phyloP scores from a whole-genome alignment of 495 filamentous ascomycete genomes.

The Xylaria cubensis region DNA sequence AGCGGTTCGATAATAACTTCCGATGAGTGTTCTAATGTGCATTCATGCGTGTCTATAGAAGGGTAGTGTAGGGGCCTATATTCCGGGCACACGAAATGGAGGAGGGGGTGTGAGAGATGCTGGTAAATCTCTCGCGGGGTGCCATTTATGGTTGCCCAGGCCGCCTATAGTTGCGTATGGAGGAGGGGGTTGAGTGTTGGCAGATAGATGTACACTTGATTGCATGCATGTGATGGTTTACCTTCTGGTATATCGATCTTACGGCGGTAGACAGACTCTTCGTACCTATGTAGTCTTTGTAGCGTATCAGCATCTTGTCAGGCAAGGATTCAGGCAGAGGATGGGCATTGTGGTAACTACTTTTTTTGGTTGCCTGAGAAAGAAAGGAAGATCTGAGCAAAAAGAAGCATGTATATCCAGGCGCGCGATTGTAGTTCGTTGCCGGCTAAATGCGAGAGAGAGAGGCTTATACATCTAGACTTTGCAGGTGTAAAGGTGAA shows the following conservation, averaged over 20 bases:
- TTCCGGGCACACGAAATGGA: neutral
- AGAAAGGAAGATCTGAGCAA: neutral
- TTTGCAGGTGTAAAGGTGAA: neutral
- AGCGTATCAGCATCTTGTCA: constrained; percentile 12
- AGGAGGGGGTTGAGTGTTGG: neutral
- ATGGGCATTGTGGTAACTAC: neutral
- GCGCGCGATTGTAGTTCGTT: neutral
- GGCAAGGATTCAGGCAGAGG: neutral
- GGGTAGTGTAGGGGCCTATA: neutral
- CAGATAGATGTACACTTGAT: constrained; percentile 14
- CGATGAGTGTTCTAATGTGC: constrained; percentile 43
- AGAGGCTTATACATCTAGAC: neutral
- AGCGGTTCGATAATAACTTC: constrained; percentile 87
- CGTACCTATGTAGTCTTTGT: neutral
- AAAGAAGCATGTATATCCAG: neutral
- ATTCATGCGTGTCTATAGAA: constrained; percentile 8
- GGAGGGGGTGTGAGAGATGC: constrained; percentile 6
- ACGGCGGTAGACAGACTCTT: constrained; percentile 12
- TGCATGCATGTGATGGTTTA: constrained; percentile 4
- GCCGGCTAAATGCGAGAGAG: neutral
- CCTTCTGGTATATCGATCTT: constrained; percentile 9
- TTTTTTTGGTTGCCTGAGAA: neutral
- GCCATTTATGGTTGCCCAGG: neutral
- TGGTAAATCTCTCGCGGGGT: constrained; percentile 17
- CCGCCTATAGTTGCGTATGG: neutral